A percentile compares a stretch with the other conserved stretches of the same genome.
phyloP scores from a whole-genome alignment of 1,139 yeast species.

The Wickerhamomyces sp. region DNA sequence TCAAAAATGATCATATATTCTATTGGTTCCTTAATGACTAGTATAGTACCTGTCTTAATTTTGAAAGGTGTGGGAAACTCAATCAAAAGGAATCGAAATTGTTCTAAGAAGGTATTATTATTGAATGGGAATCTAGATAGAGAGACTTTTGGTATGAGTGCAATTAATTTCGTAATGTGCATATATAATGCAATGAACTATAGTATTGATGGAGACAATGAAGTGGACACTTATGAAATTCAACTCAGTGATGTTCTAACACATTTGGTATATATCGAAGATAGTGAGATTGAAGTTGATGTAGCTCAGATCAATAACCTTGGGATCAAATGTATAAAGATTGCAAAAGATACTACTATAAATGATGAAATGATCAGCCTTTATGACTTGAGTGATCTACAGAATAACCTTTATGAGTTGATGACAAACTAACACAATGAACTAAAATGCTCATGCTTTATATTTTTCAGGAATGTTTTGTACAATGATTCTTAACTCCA shows the following conservation, averaged over 20 bases:
- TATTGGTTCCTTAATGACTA: conserved; percentile 85
- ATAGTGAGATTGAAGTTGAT: conserved; percentile 46
- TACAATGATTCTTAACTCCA: conserved; percentile 31
- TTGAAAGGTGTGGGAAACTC: conserved; percentile 70
- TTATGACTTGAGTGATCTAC: conserved; percentile 39
- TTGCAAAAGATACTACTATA: conserved; percentile 24
- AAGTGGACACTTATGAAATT: background rate
- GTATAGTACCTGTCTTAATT: conserved; percentile 72
- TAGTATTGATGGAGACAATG: conserved; percentile 23
- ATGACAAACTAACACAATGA: conserved; percentile 1
- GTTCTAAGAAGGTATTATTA: conserved; percentile 47
- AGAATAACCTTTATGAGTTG: conserved; percentile 25
- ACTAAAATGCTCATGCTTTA: conserved; percentile 22
- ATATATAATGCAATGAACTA: conserved; percentile 40
- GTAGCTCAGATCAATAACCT: conserved; percentile 28
- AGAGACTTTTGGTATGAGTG: conserved; percentile 67
- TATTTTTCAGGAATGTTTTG: conserved; percentile 33
- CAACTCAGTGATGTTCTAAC: conserved; percentile 45
- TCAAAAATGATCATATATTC: conserved; percentile 66
- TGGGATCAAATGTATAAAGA: conserved; percentile 45
- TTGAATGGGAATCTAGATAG: conserved; percentile 72
- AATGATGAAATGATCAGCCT: conserved; percentile 8
- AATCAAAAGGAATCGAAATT: conserved; percentile 25
- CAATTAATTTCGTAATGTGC: conserved; percentile 51
- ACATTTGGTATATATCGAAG: conserved; percentile 49